Base-by-base conservation (phyloP, 331 rosid species). In the Malus hybrid region DNA sequence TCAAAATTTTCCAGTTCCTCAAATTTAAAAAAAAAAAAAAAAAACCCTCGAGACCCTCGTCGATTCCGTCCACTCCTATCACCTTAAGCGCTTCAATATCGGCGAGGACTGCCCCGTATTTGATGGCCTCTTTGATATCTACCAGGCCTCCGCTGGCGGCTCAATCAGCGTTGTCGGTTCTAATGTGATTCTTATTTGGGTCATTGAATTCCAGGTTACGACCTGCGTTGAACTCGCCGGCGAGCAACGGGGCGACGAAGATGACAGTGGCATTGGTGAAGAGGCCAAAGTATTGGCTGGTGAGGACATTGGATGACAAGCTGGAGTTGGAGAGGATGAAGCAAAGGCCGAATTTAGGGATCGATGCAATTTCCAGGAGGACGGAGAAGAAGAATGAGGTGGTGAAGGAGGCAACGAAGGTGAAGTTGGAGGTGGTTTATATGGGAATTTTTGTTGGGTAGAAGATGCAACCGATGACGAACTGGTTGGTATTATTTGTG, bases 211-310 rank as follows among this genome's bases (percentile, higher is more conserved):
- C 97, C 0, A 93, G 89, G 82, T 89, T 93, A 27, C 71, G 85
- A 0, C 98, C 98, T 2, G 89, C 85, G 46, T 93, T 97, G 78
- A 93, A 93, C 33, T 91, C 94, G 22, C 89, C 91, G 67, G 90
- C 98, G 50, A 91, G 46, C 4, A 93, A 86, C 2, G 98, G 97
- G 68, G 85, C 83, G 3, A 31, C 70, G 28, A 76, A 0, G 11
- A 82, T 82, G 8, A 54, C 59, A 3, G 87, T 77, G 3, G 89
- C 82, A 85, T 88, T 85, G 3, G 88, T 63, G 89, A 93, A 93
- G 62, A 93, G 85, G 0, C 97, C 98, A 10, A 90, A 93, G 83
- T 89, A 91, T 73, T 93, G 98, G 72, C 97, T 80, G 7, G 96
- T 87, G 61, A 93, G 33, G 0, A 91, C 96, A 13, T 75, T 85